Evolutionary conservation across 2,329 filamentous ascomycete genomes (phyloP), one percentile per base, ranked within the genome.

Genomic region (Immersiporthe knoxdaviesiana): DNA sequence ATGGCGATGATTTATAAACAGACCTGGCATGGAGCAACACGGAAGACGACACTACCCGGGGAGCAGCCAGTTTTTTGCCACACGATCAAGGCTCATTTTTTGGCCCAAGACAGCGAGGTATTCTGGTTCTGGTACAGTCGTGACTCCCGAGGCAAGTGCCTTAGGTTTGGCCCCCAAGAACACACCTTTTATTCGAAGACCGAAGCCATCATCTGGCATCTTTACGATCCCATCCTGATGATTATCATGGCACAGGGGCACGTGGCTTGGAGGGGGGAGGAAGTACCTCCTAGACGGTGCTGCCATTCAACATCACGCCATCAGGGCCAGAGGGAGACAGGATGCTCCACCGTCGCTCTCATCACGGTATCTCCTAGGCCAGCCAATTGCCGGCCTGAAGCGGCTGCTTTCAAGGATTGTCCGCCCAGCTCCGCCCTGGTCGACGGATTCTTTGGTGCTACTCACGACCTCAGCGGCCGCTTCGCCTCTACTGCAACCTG

Each of bases 401-500:
- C n/a, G 16, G 27, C 52, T 50, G 44, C 41, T 47, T 62, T 47
- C 54, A 62, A 61, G 35, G 63, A 58, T 62, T 56, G 39, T 35
- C 32, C 50, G 18, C 24, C 62, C 64, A 67, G 70, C 70, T 66
- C 47, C 67, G 62, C 67, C 67, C 32, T 67, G 44, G 24, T 30
- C 64, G 70, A 67, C 56, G 67, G 67, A 71, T 69, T 41, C 60
- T 27, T 56, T 50, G 52, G 61, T 71, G 62, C 63, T 54, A 68
- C 67, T 44, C 32, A 61, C 44, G 21, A 47, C 50, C 58, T 41
- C 56, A 56, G 67, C 70, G 70, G 70, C 70, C 67, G 70, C 70
- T 63, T 66, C 61, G 56, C 37, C 56, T 67, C 37, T 52, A 10
- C 47, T 65, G 47, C 60, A 52, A 56, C 70, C 63, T 39, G 21